A percentile compares a stretch with the other conserved stretches of the same genome.
Conservation (phyloP, 768 basidiomycete species). For the Phaffia australis region DNA sequence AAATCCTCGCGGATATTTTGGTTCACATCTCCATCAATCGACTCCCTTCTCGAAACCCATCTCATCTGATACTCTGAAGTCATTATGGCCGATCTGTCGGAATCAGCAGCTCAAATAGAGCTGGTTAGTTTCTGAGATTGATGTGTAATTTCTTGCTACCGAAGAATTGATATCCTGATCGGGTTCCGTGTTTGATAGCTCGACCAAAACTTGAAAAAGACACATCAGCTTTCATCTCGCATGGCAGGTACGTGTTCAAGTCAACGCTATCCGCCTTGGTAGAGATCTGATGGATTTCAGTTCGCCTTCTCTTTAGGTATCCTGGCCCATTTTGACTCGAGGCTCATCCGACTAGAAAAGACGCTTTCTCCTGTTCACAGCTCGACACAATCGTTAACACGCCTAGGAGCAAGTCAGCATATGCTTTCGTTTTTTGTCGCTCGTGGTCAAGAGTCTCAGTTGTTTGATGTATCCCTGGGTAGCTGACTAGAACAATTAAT, state of each 20-base stretch:
- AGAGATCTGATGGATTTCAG: neutral
- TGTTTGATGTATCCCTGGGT: neutral
- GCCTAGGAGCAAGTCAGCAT: conserved; percentile 56
- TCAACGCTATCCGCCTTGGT: neutral
- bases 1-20: no score
- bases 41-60: no score
- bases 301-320: conserved; percentile 46
- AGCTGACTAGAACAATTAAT: no score
- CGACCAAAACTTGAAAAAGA: conserved; percentile 26
- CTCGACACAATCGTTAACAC: conserved; percentile 63
- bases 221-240: conserved; percentile 15
- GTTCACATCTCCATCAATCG: no score
- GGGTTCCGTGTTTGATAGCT: conserved; percentile 4
- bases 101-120: conserved; percentile 21
- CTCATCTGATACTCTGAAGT: neutral
- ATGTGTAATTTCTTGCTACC: neutral
- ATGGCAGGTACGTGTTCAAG: conserved; percentile 14
- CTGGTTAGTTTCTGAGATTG: neutral
- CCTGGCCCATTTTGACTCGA: conserved; percentile 69
- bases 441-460: neutral
- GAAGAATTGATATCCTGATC: neutral
- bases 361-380: conserved; percentile 73
- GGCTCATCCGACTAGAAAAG: conserved; percentile 71
- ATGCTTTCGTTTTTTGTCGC: neutral
- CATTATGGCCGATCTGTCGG: conserved; percentile 16